These are phyloP conservation scores for Kwoniella pini DNA, from an alignment of 768 basidiomycete species.

Conservation along the genomic window DNA sequence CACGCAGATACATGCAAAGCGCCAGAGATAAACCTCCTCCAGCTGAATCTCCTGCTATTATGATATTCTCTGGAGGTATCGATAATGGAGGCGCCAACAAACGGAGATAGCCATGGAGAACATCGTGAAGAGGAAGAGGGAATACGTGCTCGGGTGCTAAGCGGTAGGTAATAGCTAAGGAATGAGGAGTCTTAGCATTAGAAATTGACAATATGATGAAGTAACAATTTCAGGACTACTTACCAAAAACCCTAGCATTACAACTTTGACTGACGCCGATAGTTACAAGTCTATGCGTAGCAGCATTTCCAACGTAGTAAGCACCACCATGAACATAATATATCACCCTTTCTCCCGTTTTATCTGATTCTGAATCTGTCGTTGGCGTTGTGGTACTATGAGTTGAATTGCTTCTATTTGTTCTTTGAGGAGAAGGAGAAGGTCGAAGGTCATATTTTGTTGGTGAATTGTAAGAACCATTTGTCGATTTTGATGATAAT, in stretches of 20 bases:
- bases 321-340: slow-evolving; percentile 94
- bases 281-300: slow-evolving; percentile 84
- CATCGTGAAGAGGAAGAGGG: slow-evolving; percentile 84
- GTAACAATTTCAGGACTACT: too few species aligned
- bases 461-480: neutral
- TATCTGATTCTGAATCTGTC: slow-evolving; percentile 5
- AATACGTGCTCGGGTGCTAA: slow-evolving; percentile 93
- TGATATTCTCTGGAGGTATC: slow-evolving; percentile 86
- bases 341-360: slow-evolving; percentile 68
- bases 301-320: slow-evolving; percentile 87
- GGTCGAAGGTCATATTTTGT: too few species aligned
- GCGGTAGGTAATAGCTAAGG: slow-evolving; percentile 83
- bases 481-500: neutral
- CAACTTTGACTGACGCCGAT: slow-evolving; percentile 86
- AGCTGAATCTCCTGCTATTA: slow-evolving; percentile 78
- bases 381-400: slow-evolving; percentile 3
- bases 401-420: slow-evolving; percentile 1
- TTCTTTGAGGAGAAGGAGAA: neutral
- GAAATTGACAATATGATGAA: too few species aligned
- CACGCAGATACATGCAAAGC: slow-evolving; percentile 89
- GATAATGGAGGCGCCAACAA: slow-evolving; percentile 77
- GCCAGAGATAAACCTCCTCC: slow-evolving; percentile 86
- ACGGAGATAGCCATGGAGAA: slow-evolving; percentile 80
- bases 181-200: too few species aligned
- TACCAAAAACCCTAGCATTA: slow-evolving; percentile 83